Evolutionary conservation across 768 basidiomycete species (phyloP).

Genomic region (Amylocystis lapponica): DNA sequence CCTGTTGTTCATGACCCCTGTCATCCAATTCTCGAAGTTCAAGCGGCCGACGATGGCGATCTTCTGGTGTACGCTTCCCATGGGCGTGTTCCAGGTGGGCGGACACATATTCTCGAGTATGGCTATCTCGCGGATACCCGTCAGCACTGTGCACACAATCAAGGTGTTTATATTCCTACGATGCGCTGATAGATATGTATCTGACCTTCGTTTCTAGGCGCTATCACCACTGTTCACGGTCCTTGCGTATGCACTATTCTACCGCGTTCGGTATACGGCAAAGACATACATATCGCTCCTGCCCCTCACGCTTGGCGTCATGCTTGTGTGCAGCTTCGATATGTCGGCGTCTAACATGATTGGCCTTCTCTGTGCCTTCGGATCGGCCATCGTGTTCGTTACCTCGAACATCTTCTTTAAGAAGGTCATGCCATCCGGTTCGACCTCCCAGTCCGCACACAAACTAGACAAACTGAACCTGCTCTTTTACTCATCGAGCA

Average conservation of each 20-base stretch:
- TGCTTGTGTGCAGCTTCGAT: constrained; percentile 95
- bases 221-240: constrained; percentile 97
- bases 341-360: constrained; percentile 78
- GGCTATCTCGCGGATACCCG: constrained; percentile 93
- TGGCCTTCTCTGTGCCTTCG: constrained; percentile 93
- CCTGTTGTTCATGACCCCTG: constrained; percentile 75
- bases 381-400: constrained; percentile 94
- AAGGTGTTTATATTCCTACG: constrained; percentile 59
- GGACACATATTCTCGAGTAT: constrained; percentile 98
- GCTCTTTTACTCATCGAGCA: constrained; percentile 87
- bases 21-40: constrained; percentile 58
- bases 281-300: constrained; percentile 90
- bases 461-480: constrained; percentile 98
- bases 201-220: constrained; percentile 49
- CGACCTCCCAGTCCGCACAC: constrained; percentile 40
- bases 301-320: constrained; percentile 94
- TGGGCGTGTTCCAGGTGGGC: constrained; percentile 97
- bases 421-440: constrained; percentile 80
- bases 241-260: constrained; percentile 88
- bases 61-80: constrained; percentile 76
- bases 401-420: constrained; percentile 99
- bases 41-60: constrained; percentile 70
- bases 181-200: not conserved
- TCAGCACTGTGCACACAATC: constrained; percentile 98
- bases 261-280: constrained; percentile 87